phyloP scores from a whole-genome alignment of 257 asterid species.

The Fraxinus pennsylvanica region DNA sequence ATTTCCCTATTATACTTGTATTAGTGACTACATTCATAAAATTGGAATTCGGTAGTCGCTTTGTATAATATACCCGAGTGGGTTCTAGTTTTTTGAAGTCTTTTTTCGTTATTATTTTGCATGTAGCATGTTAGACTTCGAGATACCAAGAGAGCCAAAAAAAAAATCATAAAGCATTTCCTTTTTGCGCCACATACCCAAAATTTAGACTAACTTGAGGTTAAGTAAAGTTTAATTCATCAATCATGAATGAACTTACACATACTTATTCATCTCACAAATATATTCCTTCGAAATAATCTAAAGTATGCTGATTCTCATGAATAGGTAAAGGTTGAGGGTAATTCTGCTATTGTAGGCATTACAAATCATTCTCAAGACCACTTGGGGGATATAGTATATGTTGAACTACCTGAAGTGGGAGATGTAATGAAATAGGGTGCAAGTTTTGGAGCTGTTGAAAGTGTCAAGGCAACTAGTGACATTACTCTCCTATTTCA shows the following conservation, averaged over 20 bases:
- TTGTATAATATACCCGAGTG: not conserved
- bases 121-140: not conserved
- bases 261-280: not conserved
- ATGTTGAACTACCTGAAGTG: conserved; percentile 83
- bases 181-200: too few relatives aligned
- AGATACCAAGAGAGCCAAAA: not conserved
- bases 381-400: conserved; percentile 91
- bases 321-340: conserved; percentile 93
- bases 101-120: too few relatives aligned
- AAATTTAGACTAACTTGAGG: not conserved
- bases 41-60: not conserved
- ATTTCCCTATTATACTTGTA: not conserved
- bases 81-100: not conserved
- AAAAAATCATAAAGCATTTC: not conserved
- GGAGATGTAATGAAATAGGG: conserved; percentile 46
- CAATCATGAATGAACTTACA: not conserved
- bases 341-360: conserved; percentile 75
- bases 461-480: too few relatives aligned
- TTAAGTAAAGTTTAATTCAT: not conserved
- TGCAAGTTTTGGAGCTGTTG: too few relatives aligned
- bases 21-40: not conserved
- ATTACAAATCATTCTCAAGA: conserved; percentile 91
- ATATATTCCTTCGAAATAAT: conserved; percentile 28
- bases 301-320: conserved; percentile 88
- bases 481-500: too few relatives aligned